phyloP scores from a whole-genome alignment of 345 rosid genomes.

The Salix arbutifolia region DNA sequence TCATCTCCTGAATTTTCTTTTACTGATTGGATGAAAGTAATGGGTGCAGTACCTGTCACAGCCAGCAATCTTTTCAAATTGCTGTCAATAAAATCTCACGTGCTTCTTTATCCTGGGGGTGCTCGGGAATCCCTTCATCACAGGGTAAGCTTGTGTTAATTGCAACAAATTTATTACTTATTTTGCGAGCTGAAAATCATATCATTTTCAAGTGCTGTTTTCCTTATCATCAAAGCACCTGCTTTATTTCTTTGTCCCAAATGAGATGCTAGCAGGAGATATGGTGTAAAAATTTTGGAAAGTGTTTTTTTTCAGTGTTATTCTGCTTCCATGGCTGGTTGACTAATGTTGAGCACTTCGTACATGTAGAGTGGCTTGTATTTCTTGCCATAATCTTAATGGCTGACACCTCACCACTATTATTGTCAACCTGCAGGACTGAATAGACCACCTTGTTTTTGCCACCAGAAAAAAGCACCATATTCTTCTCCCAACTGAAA shows the following conservation, averaged over 20 bases:
- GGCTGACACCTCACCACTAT: neutral
- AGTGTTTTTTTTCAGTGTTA: neutral
- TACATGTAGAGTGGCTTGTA: neutral
- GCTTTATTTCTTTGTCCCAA: neutral
- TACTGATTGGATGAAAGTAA: conserved; percentile 53
- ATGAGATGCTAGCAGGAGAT: neutral
- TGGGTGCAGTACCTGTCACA: conserved; percentile 70
- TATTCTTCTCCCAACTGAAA: neutral
- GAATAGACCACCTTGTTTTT: neutral
- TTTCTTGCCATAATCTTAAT: neutral
- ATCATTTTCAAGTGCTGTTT: neutral
- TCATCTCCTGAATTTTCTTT: conserved; percentile 27
- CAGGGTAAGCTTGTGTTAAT: conserved; percentile 43
- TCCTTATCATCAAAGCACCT: neutral
- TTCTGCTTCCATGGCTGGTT: neutral
- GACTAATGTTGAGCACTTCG: neutral
- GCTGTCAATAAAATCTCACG: conserved; percentile 53
- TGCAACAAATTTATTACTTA: neutral
- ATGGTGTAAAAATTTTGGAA: neutral
- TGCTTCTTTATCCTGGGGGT: conserved; percentile 87
- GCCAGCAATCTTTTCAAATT: conserved; percentile 63
- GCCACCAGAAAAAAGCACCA: neutral
- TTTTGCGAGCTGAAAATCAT: neutral
- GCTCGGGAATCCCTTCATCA: conserved; percentile 76
- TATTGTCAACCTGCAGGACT: neutral